Evolutionary conservation across 257 asterid species (phyloP).

Genomic region (Solanum acaule): DNA sequence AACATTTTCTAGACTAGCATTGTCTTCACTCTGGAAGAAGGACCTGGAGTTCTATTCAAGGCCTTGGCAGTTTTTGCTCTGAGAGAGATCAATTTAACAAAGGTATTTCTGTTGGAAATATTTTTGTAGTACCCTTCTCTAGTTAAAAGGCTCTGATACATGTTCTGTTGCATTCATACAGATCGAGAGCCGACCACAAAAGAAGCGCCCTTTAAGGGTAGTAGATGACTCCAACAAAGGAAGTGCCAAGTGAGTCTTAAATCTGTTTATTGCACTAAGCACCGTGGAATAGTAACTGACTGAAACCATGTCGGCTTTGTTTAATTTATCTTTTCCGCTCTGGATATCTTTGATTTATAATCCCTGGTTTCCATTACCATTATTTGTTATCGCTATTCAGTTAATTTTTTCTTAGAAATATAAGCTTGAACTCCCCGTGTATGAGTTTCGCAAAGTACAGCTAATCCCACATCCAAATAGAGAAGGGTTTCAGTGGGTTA

Average conservation of each 20-base stretch:
- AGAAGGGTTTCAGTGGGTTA: background rate
- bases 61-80: slow-evolving; percentile 88
- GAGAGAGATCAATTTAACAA: slow-evolving; percentile 68
- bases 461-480: background rate
- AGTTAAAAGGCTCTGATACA: background rate
- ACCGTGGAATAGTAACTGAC: background rate
- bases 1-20: slow-evolving; percentile 62
- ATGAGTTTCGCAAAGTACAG: background rate
- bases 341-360: background rate
- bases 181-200: slow-evolving; percentile 98
- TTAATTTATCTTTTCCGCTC: background rate
- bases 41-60: slow-evolving; percentile 94
- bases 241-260: slow-evolving; percentile 58
- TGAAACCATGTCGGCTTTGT: background rate
- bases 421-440: background rate
- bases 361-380: background rate
- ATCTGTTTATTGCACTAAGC: background rate
- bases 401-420: background rate
- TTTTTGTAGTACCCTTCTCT: background rate
- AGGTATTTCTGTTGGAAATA: slow-evolving; percentile 37
- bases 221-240: slow-evolving; percentile 76
- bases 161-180: slow-evolving; percentile 9
- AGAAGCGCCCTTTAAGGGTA: slow-evolving; percentile 70
- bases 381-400: background rate
- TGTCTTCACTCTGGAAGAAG: slow-evolving; percentile 88